Evolutionary conservation across 2,329 filamentous ascomycete genomes (phyloP).

Genomic region (Aspergillus glaucus): DNA sequence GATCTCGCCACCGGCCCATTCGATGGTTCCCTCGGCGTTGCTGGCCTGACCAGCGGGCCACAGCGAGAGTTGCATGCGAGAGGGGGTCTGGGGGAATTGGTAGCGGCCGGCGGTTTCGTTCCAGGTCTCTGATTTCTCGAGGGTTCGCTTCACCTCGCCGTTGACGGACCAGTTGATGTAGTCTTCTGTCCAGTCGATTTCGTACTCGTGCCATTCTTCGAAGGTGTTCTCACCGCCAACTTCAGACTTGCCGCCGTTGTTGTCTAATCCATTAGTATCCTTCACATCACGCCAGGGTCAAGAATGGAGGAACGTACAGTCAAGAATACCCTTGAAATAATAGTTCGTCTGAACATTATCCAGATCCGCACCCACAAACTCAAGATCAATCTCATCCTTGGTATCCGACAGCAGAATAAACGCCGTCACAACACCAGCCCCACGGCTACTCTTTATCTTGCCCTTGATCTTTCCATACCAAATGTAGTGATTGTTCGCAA

Average conservation of each 20-base stretch:
- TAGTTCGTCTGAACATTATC: constrained; percentile 82
- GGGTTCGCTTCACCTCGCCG: constrained; percentile 66
- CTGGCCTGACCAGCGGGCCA: constrained; percentile 82
- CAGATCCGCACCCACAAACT: constrained; percentile 81
- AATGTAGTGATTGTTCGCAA: constrained; percentile 80
- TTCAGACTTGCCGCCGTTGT: constrained; percentile 67
- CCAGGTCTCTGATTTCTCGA: constrained; percentile 74
- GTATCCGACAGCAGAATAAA: constrained; percentile 94
- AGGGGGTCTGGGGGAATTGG: constrained; percentile 83
- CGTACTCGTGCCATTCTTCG: constrained; percentile 77
- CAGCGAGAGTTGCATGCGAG: constrained; percentile 86
- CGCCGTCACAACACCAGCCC: constrained; percentile 85
- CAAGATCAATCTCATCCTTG: constrained; percentile 98
- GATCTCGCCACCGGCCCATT: constrained; percentile 86
- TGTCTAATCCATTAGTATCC: constrained; percentile 47
- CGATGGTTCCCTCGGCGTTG: constrained; percentile 77
- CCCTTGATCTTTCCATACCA: constrained; percentile 96
- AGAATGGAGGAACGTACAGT: constrained; percentile 60
- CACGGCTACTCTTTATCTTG: constrained; percentile 75
- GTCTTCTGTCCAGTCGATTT: constrained; percentile 88
- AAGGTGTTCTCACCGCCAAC: constrained; percentile 57
- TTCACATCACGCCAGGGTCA: not conserved
- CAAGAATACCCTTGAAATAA: constrained; percentile 88
- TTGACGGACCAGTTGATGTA: constrained; percentile 81
- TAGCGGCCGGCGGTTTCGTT: constrained; percentile 76